A percentile compares a stretch with the other conserved stretches of the same genome.
These are phyloP conservation scores for Lagenidium giganteum DNA, from an alignment of 352 stramenopile species.

Conservation along the genomic window DNA sequence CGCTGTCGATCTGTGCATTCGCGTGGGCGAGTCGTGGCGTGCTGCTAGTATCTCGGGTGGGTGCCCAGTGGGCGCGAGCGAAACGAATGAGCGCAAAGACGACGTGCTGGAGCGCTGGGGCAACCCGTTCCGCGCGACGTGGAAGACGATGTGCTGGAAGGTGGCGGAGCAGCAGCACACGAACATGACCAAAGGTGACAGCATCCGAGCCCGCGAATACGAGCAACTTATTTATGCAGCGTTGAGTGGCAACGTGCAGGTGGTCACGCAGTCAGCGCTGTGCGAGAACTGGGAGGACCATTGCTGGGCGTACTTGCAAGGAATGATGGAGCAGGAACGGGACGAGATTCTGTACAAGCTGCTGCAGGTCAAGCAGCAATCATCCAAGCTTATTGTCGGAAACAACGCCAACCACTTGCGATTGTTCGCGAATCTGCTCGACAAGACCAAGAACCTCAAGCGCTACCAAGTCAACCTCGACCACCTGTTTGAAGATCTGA, in stretches of 20 bases:
- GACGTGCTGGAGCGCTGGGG: slow-evolving; percentile 61
- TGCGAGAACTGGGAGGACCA: slow-evolving; percentile 84
- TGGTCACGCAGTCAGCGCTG: slow-evolving; percentile 56
- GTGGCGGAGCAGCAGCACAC: slow-evolving; percentile 45
- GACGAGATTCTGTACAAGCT: slow-evolving; percentile 67
- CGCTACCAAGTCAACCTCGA: slow-evolving; percentile 66
- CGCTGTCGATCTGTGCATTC: slow-evolving; percentile 71
- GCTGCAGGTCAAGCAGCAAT: slow-evolving; percentile 70
- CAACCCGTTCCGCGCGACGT: slow-evolving; percentile 76
- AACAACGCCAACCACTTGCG: slow-evolving; percentile 59
- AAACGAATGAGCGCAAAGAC: slow-evolving; percentile 43
- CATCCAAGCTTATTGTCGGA: slow-evolving; percentile 63
- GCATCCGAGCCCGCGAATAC: slow-evolving; percentile 57
- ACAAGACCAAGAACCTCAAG: slow-evolving; percentile 74
- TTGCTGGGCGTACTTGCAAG: slow-evolving; percentile 75
- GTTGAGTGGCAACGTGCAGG: slow-evolving; percentile 65
- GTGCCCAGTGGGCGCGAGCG: slow-evolving; percentile 44
- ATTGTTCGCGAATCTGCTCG: slow-evolving; percentile 44
- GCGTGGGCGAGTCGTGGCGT: slow-evolving; percentile 69
- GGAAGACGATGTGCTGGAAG: slow-evolving; percentile 85
- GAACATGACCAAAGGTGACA: slow-evolving; percentile 62
- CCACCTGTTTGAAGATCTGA: slow-evolving; percentile 72
- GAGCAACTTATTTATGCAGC: slow-evolving; percentile 79
- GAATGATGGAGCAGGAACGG: slow-evolving; percentile 62
- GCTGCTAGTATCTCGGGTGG: slow-evolving; percentile 72